Base-by-base conservation (phyloP, 2,329 filamentous ascomycete genomes). In the Aspergillus amoenus region DNA sequence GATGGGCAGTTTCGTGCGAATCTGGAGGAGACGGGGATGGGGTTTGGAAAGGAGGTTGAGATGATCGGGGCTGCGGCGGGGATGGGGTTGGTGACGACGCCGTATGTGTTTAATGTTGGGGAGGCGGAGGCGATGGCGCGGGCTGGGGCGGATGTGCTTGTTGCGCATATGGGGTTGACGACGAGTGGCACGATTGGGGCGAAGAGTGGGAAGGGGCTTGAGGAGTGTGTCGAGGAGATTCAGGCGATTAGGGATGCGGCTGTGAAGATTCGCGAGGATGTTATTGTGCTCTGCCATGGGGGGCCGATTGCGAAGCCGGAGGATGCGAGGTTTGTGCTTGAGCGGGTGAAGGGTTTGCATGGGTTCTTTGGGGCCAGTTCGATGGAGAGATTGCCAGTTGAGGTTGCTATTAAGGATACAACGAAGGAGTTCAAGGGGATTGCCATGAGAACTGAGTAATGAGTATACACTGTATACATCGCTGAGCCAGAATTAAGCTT, bases 21-120 rank as follows among this genome's bases (percentile, higher is more conserved):
- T 62, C 78, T 91, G 2, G 88, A 90, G 67, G 87, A 89, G 70
- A 90, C 87, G 1, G 87, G 84, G 8, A 90, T 90, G 86, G 83
- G 84, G 1, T 90, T 85, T 66, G 81, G 80, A 15, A 73, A 80
- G 7, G 88, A 91, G 67, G 87, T 90, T 2, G 84, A 86, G 50
- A 84, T 89, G 80, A 81, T 90, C 45, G 77, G 78, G 9, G 65
- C 78, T n/a, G 88, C 88, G 2, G 81, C 79, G 44, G 73, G 79
- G 42, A 73, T 87, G 72, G 86, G 81, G 27, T 73, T 90, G 17
- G 71, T 90, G 15, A 90, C 88, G 0, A 87, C 86, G 6, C 87
- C 88, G 0, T 90, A 90, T 63, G 87, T 88, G 1, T 90, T 90
- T 73, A 84, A 80, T 48, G 77, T 80, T 1, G 81, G 84, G 0